Evolutionary conservation across 2,329 filamentous ascomycete species (phyloP), one percentile per base, ranked within the genome.

Genomic region (Mollisiaceae sp.): DNA sequence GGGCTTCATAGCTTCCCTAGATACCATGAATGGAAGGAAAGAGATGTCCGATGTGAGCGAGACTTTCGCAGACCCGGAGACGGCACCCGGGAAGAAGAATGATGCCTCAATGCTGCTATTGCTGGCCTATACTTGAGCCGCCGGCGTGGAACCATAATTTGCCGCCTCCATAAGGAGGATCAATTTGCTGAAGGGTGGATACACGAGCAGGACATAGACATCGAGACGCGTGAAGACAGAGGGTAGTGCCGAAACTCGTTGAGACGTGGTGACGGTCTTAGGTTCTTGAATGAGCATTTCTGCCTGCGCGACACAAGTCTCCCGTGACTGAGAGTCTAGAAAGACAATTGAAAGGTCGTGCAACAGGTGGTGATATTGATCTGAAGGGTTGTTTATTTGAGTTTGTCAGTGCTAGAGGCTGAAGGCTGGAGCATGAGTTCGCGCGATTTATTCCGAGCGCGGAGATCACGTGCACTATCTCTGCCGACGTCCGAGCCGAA

Each of bases 121-220:
- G 50, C 50, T 54, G 50, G 27, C 14, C 50, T 35, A 54, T 54
- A 54, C 32, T 32, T 27, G 50, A 54, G 24, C 50, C 50, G 50
- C 24, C 24, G 24, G 50, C 15, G 22, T 54, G 50, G 50, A 32
- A 32, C 6, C 24, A 11, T 54, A 4, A 15, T 18, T 32, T 54
- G 50, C 24, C 22, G 47, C 20, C 20, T 52, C 12, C 22, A 52
- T 52, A 24, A 24, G 32, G n/a, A 27, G 22, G 3, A 8, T 18
- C 12, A 18, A 54, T 35, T 18, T 27, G 50, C 9, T 54, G 50
- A 54, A 52, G 50, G 50, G 15, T 54, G 50, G 32, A 54, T 32
- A 2, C 14, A 54, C 14, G 22, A 24, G 9, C 50, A 54, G 50
- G 24, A 35, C 8, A 22, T 5, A 12, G 50, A 27, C 50, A 54